Evolutionary conservation across 2,329 filamentous ascomycete species (phyloP).

Genomic region (Calonectria honghensis): DNA sequence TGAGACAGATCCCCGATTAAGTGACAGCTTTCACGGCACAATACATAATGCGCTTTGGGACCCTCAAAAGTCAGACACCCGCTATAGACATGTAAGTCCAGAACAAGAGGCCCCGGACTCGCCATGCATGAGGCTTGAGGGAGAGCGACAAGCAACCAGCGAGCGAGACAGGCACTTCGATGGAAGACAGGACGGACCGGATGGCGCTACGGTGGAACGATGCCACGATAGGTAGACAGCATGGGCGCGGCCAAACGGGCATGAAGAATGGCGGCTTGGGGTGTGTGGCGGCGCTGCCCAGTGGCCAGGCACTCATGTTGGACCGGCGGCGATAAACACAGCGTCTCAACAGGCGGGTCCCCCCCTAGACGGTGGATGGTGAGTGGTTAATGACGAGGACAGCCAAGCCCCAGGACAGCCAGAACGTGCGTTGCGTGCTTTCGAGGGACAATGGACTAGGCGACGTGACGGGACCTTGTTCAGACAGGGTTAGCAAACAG

Average conservation of each 20-base stretch:
- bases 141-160: conserved; percentile 19
- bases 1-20: conserved; percentile 5
- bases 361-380: conserved; percentile 3
- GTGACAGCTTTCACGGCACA: conserved; percentile 17
- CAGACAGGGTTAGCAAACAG: conserved; percentile 40
- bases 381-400: conserved; percentile 34
- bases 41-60: conserved; percentile 11
- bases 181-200: conserved; percentile 34
- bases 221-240: conserved; percentile 43
- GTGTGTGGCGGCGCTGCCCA: conserved; percentile 28
- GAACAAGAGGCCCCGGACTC: conserved; percentile 33
- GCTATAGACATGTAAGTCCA: neutral
- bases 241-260: conserved; percentile 39
- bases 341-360: conserved; percentile 36
- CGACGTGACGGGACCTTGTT: conserved; percentile 48
- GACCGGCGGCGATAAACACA: conserved; percentile 37
- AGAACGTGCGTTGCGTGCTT: conserved; percentile 34
- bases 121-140: conserved; percentile 29
- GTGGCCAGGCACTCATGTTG: conserved; percentile 25
- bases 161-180: conserved; percentile 9
- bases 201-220: conserved; percentile 55
- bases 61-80: conserved; percentile 9
- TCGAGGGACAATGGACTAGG: conserved; percentile 41
- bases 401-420: conserved; percentile 13
- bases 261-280: conserved; percentile 46